phyloP scores from a whole-genome alignment of 495 filamentous ascomycete genomes.

The Penicillium lagena region DNA sequence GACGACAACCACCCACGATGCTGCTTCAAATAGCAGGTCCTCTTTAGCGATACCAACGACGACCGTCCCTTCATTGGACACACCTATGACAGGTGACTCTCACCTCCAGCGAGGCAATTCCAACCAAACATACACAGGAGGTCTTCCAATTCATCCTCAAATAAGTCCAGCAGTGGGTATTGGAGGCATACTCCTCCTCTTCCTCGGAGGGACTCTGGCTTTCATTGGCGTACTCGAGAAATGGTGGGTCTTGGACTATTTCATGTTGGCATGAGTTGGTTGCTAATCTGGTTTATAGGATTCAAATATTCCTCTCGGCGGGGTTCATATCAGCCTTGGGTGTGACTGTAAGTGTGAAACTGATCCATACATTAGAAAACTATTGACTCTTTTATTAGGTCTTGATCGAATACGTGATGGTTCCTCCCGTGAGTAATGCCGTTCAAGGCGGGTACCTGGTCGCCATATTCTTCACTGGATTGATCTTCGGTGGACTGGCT shows the following conservation, averaged over 20 bases:
- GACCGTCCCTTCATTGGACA: slow-evolving; percentile 13
- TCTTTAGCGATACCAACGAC: slow-evolving; percentile 12
- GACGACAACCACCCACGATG: slow-evolving; percentile 8
- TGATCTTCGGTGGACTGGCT: slow-evolving; percentile 68
- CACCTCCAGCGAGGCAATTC: slow-evolving; percentile 8
- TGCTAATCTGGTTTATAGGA: slow-evolving; percentile 21
- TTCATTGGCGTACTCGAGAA: slow-evolving; percentile 80
- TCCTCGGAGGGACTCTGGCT: slow-evolving; percentile 60
- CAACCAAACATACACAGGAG: slow-evolving; percentile 16
- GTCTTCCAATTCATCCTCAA: slow-evolving; percentile 63
- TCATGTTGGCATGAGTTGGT: background rate
- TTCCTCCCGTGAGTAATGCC: slow-evolving; percentile 64
- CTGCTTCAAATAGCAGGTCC: slow-evolving; percentile 11
- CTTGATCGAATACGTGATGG: slow-evolving; percentile 87
- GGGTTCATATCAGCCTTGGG: slow-evolving; percentile 67
- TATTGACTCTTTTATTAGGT: slow-evolving; percentile 32
- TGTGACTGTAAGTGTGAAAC: slow-evolving; percentile 49
- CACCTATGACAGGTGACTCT: slow-evolving; percentile 1
- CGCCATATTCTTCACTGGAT: slow-evolving; percentile 67
- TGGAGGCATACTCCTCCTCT: slow-evolving; percentile 68
- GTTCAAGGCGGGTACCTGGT: slow-evolving; percentile 88
- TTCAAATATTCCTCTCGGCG: slow-evolving; percentile 77
- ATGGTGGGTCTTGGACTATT: slow-evolving; percentile 40
- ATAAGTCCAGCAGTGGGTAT: slow-evolving; percentile 79
- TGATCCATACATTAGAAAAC: no score